Evolutionary conservation across 208 protist species (phyloP), one percentile per base, ranked within the genome.

Genomic region (Wallacemonas sp.): DNA sequence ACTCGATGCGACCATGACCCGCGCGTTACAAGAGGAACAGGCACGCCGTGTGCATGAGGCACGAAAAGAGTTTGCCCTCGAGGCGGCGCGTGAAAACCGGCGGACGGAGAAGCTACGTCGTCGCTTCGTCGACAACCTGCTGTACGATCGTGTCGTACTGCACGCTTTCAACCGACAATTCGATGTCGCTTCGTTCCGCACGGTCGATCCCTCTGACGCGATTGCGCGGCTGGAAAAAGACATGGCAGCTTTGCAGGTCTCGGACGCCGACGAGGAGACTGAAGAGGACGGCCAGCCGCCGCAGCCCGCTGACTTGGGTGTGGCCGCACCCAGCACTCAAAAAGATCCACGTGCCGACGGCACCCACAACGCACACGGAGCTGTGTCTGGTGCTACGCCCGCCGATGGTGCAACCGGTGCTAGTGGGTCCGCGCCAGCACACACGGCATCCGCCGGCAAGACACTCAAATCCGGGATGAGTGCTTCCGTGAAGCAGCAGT

Each of bases 81-180:
- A 92, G 12, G 59, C 92, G 12, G 95, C 96, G n/a, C 64, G 91
- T 17, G 83, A 92, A 57, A 61, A 83, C 26, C 52, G 96, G n/a
- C 79, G 73, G 10, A 91, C 96, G 17, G 33, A 55, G 9, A 99
- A 99, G 78, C 83, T 99, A 59, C 66, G 81, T 39, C 59, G 64
- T 1, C 64, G 79, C 29, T 98, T 97, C 65, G 61, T 98, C 21
- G 87, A 97, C 41, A 82, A 87, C 53, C 73, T 99, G 13, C 69
- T 94, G 19, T 95, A 89, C 42, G 96, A 99, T 66, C 83, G 89
- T 1, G 96, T 98, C 63, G 68, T 85, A 17, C 73, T 99, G 0
- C 59, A 69, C 13, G 79, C 90, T 13, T 95, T 98, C 50, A 76
- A 79, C 8, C 53, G 45, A 1, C 71, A 81, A 24, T 89, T 87